These are phyloP conservation scores for Rhizopus microsporus DNA, from an alignment of 371 early-diverging fungal species.

Conservation along the genomic window DNA sequence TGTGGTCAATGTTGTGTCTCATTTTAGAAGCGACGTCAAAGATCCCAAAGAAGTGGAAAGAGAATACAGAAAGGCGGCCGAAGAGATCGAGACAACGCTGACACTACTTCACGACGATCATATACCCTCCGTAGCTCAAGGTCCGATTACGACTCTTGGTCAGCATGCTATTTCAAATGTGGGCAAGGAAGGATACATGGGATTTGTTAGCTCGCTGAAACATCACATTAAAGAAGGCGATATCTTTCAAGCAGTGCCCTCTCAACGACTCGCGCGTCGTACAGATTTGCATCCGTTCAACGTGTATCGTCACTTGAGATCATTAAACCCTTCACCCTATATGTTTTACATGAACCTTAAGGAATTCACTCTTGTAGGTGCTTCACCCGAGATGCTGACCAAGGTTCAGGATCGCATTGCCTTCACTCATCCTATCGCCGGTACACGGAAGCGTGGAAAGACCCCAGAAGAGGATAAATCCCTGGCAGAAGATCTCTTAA, in stretches of 20 bases:
- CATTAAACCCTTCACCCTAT: slow-evolving; percentile 98
- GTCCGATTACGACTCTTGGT: slow-evolving; percentile 63
- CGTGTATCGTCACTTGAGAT: slow-evolving; percentile 91
- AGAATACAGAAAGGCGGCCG: slow-evolving; percentile 67
- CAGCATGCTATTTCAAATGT: slow-evolving; percentile 77
- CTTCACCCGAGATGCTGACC: slow-evolving; percentile 96
- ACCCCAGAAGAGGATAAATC: slow-evolving; percentile 81
- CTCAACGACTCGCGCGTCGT: slow-evolving; percentile 84
- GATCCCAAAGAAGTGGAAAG: slow-evolving; percentile 55
- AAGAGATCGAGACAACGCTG: slow-evolving; percentile 67
- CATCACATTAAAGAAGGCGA: slow-evolving; percentile 93
- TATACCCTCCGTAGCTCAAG: slow-evolving; percentile 61
- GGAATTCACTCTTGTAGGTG: slow-evolving; percentile 94
- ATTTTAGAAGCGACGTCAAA: slow-evolving; percentile 72
- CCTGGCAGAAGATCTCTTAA: slow-evolving; percentile 80
- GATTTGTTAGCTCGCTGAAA: slow-evolving; percentile 86
- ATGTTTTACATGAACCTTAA: slow-evolving; percentile 95
- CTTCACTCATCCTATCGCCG: slow-evolving; percentile 95
- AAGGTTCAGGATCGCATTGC: slow-evolving; percentile 86
- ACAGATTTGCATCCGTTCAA: slow-evolving; percentile 95
- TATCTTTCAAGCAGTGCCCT: slow-evolving; percentile 96
- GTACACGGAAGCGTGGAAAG: slow-evolving; percentile 90
- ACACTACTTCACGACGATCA: slow-evolving; percentile 55
- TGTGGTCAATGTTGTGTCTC: slow-evolving; percentile 86
- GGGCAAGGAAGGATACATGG: slow-evolving; percentile 87